A percentile compares a stretch with the other conserved stretches of the same genome.
Evolutionary conservation across 192 early-diverging fungal species (phyloP).

Genomic region (Umbelopsis sp.): DNA sequence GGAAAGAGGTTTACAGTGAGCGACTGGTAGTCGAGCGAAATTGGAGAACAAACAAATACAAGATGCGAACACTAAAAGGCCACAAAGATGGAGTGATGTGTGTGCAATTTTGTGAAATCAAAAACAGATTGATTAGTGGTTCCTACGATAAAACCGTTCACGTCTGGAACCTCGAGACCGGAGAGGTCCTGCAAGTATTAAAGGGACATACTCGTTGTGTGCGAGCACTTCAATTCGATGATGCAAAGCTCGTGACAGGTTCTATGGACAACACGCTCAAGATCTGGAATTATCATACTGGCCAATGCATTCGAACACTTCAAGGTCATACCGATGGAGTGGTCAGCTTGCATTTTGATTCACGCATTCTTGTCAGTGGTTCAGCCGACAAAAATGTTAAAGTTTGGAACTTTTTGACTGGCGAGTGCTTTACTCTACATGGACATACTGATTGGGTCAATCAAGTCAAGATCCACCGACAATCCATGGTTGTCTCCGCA

Average conservation of each 20-base stretch:
- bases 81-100: conserved; percentile 88
- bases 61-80: conserved; percentile 59
- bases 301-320: conserved; percentile 83
- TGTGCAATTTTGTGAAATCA: conserved; percentile 79
- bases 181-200: conserved; percentile 72
- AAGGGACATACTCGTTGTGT: conserved; percentile 85
- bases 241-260: conserved; percentile 88
- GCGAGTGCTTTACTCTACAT: conserved; percentile 67
- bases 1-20: conserved; percentile 96
- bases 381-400: conserved; percentile 82
- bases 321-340: conserved; percentile 80
- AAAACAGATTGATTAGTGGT: conserved; percentile 76
- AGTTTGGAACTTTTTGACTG: conserved; percentile 80
- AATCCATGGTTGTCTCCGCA: conserved; percentile 70
- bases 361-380: conserved; percentile 80
- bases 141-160: conserved; percentile 84
- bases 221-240: conserved; percentile 90
- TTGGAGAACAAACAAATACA: conserved; percentile 84
- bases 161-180: conserved; percentile 86
- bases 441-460: conserved; percentile 93
- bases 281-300: conserved; percentile 92
- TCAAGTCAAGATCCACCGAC: conserved; percentile 75
- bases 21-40: conserved; percentile 91
- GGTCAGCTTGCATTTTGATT: conserved; percentile 79
- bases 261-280: conserved; percentile 89